phyloP scores from a whole-genome alignment of 805 yeast genomes.

The Cyberlindnera euphorbiiphila region DNA sequence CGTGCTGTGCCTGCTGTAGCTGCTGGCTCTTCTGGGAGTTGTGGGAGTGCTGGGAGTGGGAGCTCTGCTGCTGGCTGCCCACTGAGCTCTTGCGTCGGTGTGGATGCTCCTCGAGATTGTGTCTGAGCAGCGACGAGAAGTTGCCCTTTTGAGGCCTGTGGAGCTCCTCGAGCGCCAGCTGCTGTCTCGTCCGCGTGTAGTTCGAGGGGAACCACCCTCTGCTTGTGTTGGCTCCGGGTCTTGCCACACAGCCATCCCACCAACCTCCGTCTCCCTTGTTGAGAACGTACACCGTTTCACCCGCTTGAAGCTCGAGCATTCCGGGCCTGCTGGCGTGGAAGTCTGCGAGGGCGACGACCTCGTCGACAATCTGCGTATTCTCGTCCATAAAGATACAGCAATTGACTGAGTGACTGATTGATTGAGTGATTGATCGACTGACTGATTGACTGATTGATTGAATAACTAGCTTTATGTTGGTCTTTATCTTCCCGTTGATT shows the following conservation, averaged over 20 bases:
- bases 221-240: slow-evolving; percentile 25
- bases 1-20: slow-evolving; percentile 7
- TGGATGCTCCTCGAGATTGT: slow-evolving; percentile 23
- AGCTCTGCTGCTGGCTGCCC: slow-evolving; percentile 42
- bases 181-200: slow-evolving; percentile 35
- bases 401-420: too few species aligned
- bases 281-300: slow-evolving; percentile 71
- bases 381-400: too few species aligned
- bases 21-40: slow-evolving; percentile 1
- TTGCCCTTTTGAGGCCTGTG: slow-evolving; percentile 6
- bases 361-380: slow-evolving; percentile 37
- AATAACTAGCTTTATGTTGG: too few species aligned
- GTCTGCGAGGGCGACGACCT: slow-evolving; percentile 56
- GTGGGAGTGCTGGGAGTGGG: slow-evolving; percentile 20
- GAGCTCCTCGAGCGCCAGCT: slow-evolving; percentile 10
- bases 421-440: too few species aligned
- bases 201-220: slow-evolving; percentile 88
- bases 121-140: slow-evolving; percentile 22
- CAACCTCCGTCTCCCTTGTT: slow-evolving; percentile 62
- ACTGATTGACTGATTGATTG: too few species aligned
- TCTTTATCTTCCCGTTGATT: too few species aligned
- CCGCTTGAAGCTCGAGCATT: slow-evolving; percentile 51
- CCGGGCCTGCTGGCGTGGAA: slow-evolving; percentile 50
- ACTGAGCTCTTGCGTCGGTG: slow-evolving; percentile 44
- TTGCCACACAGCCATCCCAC: slow-evolving; percentile 75